Evolutionary conservation across 768 basidiomycete species (phyloP), one percentile per base, ranked within the genome.

Genomic region (Cystofilobasidium ferigula): DNA sequence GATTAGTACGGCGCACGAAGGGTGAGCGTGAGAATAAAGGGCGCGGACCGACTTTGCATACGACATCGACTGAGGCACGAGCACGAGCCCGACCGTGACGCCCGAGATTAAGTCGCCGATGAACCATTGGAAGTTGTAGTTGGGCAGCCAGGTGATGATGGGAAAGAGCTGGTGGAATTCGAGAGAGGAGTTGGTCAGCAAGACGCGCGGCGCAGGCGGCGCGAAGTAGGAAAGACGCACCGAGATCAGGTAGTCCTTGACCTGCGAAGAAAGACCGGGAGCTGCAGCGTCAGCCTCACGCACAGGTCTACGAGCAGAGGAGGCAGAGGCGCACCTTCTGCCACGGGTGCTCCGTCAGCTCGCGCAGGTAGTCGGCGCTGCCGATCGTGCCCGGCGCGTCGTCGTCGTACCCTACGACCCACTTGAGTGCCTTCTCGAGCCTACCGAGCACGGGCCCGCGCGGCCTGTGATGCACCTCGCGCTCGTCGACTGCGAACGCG

Each of bases 111-210:
- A 71, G 77, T 97, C 63, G n/a, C 63, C 63, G 56, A 57, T 57
- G n/a, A 53, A 38, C 63, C 63, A 63, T 22, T 36, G 35, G 42
- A 75, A 62, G 71, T 79, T 94, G 78, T 97, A 97, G 73, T 89
- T 81, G 3, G 83, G 80, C 43, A 88, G 85, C 92, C 92, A 97
- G 38, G 81, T 78, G 0, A 89, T 32, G 73, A 95, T 87, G 0
- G 92, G 92, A 76, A 95, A 94, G 16, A 95, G 78, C 69, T 82
- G 81, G 53, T 76, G 70, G 45, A n/a, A 24, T 5, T 8, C 5
- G 14, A 16, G 45, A 13, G 13, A 47, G 22, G 45, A 6, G 16
- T n/a, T n/a, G 4, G 45, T 47, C 16, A 16, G 9, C 16, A 16
- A 8, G 38, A 16, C 38, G 38, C 38, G 38, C 38, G 38, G 8